Evolutionary conservation across 2,329 filamentous ascomycete genomes (phyloP), one percentile per base, ranked within the genome.

Genomic region (Dichotomopilus funicola): DNA sequence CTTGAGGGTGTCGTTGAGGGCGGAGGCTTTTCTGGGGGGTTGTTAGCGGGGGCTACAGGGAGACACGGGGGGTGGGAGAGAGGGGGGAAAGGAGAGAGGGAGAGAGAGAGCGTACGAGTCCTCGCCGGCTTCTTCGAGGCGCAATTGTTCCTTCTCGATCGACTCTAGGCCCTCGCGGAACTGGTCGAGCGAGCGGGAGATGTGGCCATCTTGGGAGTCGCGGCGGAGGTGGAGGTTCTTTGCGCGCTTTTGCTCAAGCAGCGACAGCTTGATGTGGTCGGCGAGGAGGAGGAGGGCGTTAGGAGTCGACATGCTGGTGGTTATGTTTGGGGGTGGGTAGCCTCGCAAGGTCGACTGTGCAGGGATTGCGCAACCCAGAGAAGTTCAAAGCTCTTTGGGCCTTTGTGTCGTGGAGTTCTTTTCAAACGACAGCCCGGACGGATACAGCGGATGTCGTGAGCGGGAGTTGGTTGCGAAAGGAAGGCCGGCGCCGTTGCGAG

Each of bases 241-340:
- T 49, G 91, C 90, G 56, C 92, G 86, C 73, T 95, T 87, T 56
- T 92, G 85, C 75, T 97, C 94, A 33, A 97, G 84, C 12, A 99
- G 80, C 11, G 91, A 96, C 59, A 97, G 83, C 74, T 97, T 96
- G 78, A 97, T 89, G 73, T 97, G 92, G 74, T 99, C 94, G 66
- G 91, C 90, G 56, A 97, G 83, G 53, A 97, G 86, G 70, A 91
- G 90, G 63, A 97, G 86, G 72, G 96, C 91, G 67, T 83, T 85
- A 41, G 80, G 73, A 63, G 79, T 85, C 60, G 78, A 74, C 79
- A 81, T 81, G 38, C 46, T 34, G 53, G 10, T 42, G 42, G 19
- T 46, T 37, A 33, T 35, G 34, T 35, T 35, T 7, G n/a, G 34
- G 45, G 11, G 13, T n/a, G 19, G 19, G 19, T 27, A 27, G 19